A percentile compares a stretch with the other conserved stretches of the same genome.
phyloP scores from a whole-genome alignment of 1,139 yeast species.

The Blastobotrys proliferans region DNA sequence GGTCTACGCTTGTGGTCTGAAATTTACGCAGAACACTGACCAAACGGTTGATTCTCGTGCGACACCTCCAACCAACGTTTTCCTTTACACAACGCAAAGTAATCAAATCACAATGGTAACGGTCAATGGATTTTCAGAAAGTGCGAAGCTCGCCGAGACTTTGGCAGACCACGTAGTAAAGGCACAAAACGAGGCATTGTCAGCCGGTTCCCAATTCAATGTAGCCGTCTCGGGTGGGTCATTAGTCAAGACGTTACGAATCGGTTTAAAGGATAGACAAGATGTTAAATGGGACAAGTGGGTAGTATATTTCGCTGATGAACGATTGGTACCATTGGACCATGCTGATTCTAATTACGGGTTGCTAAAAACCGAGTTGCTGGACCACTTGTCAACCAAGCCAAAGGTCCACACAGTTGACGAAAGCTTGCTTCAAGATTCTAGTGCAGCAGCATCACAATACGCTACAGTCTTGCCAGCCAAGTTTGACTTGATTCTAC shows the following conservation, averaged over 20 bases:
- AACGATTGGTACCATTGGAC: slow-evolving; percentile 63
- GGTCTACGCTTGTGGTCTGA: too few species aligned
- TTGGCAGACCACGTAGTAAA: slow-evolving; percentile 84
- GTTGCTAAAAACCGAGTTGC: slow-evolving; percentile 53
- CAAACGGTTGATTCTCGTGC: too few species aligned
- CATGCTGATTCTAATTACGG: slow-evolving; percentile 69
- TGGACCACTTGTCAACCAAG: slow-evolving; percentile 36
- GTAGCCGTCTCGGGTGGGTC: slow-evolving; percentile 92
- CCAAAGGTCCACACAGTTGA: slow-evolving; percentile 52
- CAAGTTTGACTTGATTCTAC: slow-evolving; percentile 52
- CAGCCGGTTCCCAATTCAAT: slow-evolving; percentile 42
- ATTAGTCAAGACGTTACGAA: slow-evolving; percentile 67
- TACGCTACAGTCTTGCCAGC: slow-evolving; percentile 48
- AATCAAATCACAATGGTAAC: too few species aligned
- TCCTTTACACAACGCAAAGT: too few species aligned
- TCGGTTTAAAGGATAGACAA: slow-evolving; percentile 60
- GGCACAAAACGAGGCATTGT: slow-evolving; percentile 68
- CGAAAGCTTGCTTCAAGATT: slow-evolving; percentile 39
- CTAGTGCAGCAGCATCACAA: slow-evolving; percentile 49
- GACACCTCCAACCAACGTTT: too few species aligned
- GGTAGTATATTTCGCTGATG: slow-evolving; percentile 68
- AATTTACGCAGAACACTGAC: too few species aligned
- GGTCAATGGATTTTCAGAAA: too few species aligned
- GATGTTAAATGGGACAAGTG: slow-evolving; percentile 61
- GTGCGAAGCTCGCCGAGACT: slow-evolving; percentile 44